phyloP scores from a whole-genome alignment of 1,284 basidiomycete species.

The Puccinia brachypodii region DNA sequence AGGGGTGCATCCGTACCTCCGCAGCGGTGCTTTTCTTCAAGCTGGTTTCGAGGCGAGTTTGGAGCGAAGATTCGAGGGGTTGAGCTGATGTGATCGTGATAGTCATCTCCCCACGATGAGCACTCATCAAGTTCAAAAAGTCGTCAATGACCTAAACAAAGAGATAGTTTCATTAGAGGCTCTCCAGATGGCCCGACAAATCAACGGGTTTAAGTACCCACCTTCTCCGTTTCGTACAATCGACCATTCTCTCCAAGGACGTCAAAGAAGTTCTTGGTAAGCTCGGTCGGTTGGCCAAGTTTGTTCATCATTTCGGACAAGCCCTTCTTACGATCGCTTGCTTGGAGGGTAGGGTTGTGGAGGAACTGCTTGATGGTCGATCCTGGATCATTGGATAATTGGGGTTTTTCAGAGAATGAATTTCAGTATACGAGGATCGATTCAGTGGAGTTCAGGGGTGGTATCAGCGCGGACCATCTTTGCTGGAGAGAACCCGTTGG shows the following conservation, averaged over 20 bases:
- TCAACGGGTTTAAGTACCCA: not conserved
- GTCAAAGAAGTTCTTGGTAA: constrained; percentile 87
- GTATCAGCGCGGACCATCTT: constrained; percentile 39
- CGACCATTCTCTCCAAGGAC: constrained; percentile 94
- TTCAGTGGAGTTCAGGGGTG: not conserved
- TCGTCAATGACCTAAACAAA: constrained; percentile 71
- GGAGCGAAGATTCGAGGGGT: constrained; percentile 70
- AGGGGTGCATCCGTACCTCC: constrained; percentile 73
- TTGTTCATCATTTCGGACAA: constrained; percentile 31
- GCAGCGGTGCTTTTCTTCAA: constrained; percentile 81
- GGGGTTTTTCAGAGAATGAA: not conserved
- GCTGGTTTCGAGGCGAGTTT: constrained; percentile 73
- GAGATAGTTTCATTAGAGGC: not conserved
- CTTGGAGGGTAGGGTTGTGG: constrained; percentile 47
- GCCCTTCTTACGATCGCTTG: constrained; percentile 40
- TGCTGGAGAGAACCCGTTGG: constrained; percentile 28
- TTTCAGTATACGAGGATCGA: constrained; percentile 61
- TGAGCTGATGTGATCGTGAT: constrained; percentile 86
- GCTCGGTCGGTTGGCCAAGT: constrained; percentile 35
- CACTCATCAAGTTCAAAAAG: constrained; percentile 83
- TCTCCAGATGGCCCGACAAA: not conserved
- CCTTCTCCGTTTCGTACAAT: constrained; percentile 73
- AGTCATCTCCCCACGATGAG: constrained; percentile 89
- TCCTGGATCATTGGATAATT: constrained; percentile 6
- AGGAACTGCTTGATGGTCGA: constrained; percentile 41